Evolutionary conservation across 352 stramenopile genomes (phyloP).

Genomic region (Aphanomyces cochlioides): DNA sequence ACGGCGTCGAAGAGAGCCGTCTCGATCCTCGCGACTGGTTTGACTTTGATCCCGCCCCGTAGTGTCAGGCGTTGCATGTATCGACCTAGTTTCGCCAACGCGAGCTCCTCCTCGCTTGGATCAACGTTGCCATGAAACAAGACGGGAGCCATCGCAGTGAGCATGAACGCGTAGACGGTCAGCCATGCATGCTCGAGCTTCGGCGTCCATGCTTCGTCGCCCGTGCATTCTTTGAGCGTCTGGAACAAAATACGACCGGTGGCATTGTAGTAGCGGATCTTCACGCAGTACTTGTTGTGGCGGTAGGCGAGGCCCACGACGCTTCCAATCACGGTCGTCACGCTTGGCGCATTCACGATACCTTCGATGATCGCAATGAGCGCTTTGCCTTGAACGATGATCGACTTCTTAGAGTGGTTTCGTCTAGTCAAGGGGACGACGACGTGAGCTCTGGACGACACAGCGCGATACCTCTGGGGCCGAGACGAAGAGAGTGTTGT

Average conservation of each 20-base stretch:
- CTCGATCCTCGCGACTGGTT: too few species aligned
- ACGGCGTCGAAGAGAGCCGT: too few species aligned
- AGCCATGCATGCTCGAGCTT: slow-evolving; percentile 36
- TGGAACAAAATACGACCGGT: slow-evolving; percentile 36
- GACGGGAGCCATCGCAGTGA: slow-evolving; percentile 22
- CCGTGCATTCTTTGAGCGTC: slow-evolving; percentile 38
- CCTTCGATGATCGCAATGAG: slow-evolving; percentile 41
- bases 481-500: slow-evolving; percentile 41
- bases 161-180: slow-evolving; percentile 34
- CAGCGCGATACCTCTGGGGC: slow-evolving; percentile 31
- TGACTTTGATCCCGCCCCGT: too few species aligned
- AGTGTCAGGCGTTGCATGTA: too few species aligned
- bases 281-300: slow-evolving; percentile 44
- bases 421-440: slow-evolving; percentile 13
- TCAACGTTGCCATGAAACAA: slow-evolving; percentile 12
- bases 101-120: too few species aligned
- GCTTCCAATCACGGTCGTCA: slow-evolving; percentile 33
- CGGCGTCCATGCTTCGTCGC: slow-evolving; percentile 28
- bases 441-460: background rate
- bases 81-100: too few species aligned
- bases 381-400: slow-evolving; percentile 42
- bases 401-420: slow-evolving; percentile 39
- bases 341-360: slow-evolving; percentile 42
- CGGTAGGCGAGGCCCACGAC: slow-evolving; percentile 36
- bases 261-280: slow-evolving; percentile 40